These are phyloP conservation scores for Crithidia fasciculata DNA, from an alignment of 208 protist genomes.

Conservation along the genomic window DNA sequence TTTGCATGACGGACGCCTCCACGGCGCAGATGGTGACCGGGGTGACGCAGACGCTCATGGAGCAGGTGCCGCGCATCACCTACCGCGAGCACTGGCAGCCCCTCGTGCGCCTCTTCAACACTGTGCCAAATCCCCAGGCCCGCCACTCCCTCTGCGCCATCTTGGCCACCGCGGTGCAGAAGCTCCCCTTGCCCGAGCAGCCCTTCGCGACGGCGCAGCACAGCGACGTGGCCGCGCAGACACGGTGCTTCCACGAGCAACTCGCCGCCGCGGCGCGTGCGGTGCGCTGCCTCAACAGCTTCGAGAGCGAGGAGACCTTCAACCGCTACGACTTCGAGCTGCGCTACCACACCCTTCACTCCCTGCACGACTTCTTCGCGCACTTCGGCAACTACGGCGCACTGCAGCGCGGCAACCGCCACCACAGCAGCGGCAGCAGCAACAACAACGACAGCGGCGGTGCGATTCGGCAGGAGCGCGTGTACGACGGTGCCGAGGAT, in stretches of 20 bases:
- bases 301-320: constrained; percentile 53
- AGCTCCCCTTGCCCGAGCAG: constrained; percentile 20
- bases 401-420: constrained; percentile 5
- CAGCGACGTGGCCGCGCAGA: background rate
- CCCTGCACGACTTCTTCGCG: constrained; percentile 78
- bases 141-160: constrained; percentile 63
- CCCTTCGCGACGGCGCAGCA: background rate
- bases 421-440: background rate
- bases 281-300: constrained; percentile 80
- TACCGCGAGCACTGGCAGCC: constrained; percentile 60
- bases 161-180: constrained; percentile 37
- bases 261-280: constrained; percentile 66
- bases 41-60: constrained; percentile 30
- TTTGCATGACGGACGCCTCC: constrained; percentile 63
- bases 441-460: background rate
- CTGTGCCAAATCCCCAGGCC: constrained; percentile 73
- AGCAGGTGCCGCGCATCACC: constrained; percentile 46
- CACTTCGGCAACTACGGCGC: constrained; percentile 74
- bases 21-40: constrained; percentile 50
- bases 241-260: constrained; percentile 38
- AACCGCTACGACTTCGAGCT: constrained; percentile 89
- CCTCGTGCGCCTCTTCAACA: constrained; percentile 80
- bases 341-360: constrained; percentile 85
- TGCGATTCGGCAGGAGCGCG: constrained; percentile 54
- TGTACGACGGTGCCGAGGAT: constrained; percentile 71